A percentile compares a stretch with the other conserved stretches of the same genome.
phyloP scores from a whole-genome alignment of 139 green algal genomes.

The Chlorella vulgaris region DNA sequence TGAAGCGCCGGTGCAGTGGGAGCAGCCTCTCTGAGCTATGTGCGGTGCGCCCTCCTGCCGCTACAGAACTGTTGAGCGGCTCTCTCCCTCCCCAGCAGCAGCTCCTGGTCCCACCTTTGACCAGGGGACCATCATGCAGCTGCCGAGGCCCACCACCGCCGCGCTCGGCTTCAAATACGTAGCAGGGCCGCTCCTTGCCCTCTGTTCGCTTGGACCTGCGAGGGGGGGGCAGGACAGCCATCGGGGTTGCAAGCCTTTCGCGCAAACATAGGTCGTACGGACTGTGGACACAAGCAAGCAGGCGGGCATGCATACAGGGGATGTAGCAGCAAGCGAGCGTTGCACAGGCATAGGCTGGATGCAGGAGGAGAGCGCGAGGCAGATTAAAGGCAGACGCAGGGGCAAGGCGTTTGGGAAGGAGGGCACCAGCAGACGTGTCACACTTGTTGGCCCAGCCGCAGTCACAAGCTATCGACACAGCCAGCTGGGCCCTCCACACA shows the following conservation, averaged over 20 bases:
- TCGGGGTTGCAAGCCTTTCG: too few relatives aligned
- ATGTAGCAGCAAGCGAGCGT: too few relatives aligned
- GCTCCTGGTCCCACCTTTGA: too few relatives aligned
- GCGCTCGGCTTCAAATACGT: not conserved
- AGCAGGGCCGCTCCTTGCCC: conserved; percentile 11
- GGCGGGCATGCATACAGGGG: not conserved
- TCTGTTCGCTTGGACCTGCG: conserved; percentile 20
- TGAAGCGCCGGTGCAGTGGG: too few relatives aligned
- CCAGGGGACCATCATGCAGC: conserved; percentile 13
- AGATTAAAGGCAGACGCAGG: not conserved
- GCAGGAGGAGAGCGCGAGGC: too few relatives aligned
- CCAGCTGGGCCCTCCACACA: not conserved
- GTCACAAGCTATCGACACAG: not conserved
- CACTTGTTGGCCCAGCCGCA: not conserved
- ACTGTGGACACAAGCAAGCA: not conserved
- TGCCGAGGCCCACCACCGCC: not conserved
- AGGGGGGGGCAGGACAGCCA: too few relatives aligned
- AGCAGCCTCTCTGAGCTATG: too few relatives aligned
- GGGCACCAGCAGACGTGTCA: not conserved
- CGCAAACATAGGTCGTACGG: too few relatives aligned
- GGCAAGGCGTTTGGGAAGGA: not conserved
- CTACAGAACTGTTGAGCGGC: too few relatives aligned
- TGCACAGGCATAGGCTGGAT: too few relatives aligned
- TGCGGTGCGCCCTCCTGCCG: too few relatives aligned
- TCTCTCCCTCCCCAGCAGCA: too few relatives aligned